Conservation (phyloP, 768 basidiomycete genomes). For the Mycena floridula region DNA sequence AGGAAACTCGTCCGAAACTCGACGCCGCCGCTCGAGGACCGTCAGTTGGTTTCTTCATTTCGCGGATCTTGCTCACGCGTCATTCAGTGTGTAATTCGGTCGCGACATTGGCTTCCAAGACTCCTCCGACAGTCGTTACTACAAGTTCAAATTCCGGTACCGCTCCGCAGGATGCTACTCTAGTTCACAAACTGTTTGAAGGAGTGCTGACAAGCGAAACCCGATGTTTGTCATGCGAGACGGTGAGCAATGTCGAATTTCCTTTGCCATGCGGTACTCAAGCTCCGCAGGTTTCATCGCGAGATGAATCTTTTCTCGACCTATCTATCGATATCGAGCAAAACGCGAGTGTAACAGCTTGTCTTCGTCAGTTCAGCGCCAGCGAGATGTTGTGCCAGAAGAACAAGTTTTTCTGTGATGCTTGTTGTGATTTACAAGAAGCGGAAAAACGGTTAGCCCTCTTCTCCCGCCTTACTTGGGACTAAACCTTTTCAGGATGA, state of each 20-base stretch:
- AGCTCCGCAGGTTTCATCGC: conserved; percentile 64
- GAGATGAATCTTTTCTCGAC: conserved; percentile 96
- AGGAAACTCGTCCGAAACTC: conserved; percentile 35
- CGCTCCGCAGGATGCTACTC: conserved; percentile 52
- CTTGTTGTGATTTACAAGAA: conserved; percentile 94
- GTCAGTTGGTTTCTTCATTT: conserved; percentile 37
- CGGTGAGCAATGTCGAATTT: conserved; percentile 51
- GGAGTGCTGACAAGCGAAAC: conserved; percentile 95
- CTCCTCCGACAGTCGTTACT: conserved; percentile 32
- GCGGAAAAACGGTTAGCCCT: conserved; percentile 88
- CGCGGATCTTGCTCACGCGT: not conserved
- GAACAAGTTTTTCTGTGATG: conserved; percentile 98
- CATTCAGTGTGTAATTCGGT: conserved; percentile 54
- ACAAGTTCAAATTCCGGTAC: conserved; percentile 42
- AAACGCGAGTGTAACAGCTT: conserved; percentile 94
- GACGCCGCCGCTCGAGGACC: conserved; percentile 47
- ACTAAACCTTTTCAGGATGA: conserved; percentile 63
- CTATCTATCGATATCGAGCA: conserved; percentile 99
- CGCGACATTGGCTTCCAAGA: conserved; percentile 44
- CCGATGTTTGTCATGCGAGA: conserved; percentile 96
- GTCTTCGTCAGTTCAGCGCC: conserved; percentile 93
- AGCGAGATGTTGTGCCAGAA: conserved; percentile 97
- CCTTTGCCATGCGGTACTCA: conserved; percentile 5
- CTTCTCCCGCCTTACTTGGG: conserved; percentile 5
- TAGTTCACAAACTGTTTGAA: conserved; percentile 91